phyloP scores from a whole-genome alignment of 768 basidiomycete species.

The Suillus subalutaceus region DNA sequence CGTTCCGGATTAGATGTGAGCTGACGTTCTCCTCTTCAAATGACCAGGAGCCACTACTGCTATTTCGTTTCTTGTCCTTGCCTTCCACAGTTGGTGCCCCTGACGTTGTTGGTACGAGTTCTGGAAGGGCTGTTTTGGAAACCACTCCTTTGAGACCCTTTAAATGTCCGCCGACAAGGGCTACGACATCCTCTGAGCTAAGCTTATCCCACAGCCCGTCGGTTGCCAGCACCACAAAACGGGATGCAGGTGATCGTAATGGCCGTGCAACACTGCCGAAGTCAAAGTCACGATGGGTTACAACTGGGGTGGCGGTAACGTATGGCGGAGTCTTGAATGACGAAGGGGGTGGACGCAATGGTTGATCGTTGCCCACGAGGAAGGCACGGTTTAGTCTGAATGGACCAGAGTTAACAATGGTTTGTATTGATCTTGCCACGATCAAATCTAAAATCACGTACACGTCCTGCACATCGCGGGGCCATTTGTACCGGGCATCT shows the following conservation, averaged over 20 bases:
- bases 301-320: constrained; percentile 81
- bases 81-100: constrained; percentile 66
- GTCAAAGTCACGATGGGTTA: constrained; percentile 73
- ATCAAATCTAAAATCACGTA: constrained; percentile 37
- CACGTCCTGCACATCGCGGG: constrained; percentile 70
- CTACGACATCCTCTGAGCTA: constrained; percentile 83
- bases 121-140: constrained; percentile 57
- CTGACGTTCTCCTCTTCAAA: constrained; percentile 81
- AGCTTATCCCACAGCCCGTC: constrained; percentile 81
- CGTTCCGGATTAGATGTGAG: constrained; percentile 86
- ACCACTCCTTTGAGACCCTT: constrained; percentile 68
- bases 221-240: constrained; percentile 89
- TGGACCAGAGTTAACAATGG: constrained; percentile 2
- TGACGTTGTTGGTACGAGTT: constrained; percentile 54
- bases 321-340: constrained; percentile 90
- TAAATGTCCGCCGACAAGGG: constrained; percentile 83
- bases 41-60: constrained; percentile 60
- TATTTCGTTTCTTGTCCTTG: constrained; percentile 48
- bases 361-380: constrained; percentile 60
- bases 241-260: constrained; percentile 30
- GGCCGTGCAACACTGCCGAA: constrained; percentile 40
- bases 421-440: background rate
- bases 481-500: constrained; percentile 90
- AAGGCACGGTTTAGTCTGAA: constrained; percentile 65
- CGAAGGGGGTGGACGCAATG: constrained; percentile 61